Percentiles rank a stretch among this genome's conserved stretches.
These are phyloP conservation scores for Triangularia verruculosa DNA, from an alignment of 2,329 filamentous ascomycete species.

Conservation along the genomic window DNA sequence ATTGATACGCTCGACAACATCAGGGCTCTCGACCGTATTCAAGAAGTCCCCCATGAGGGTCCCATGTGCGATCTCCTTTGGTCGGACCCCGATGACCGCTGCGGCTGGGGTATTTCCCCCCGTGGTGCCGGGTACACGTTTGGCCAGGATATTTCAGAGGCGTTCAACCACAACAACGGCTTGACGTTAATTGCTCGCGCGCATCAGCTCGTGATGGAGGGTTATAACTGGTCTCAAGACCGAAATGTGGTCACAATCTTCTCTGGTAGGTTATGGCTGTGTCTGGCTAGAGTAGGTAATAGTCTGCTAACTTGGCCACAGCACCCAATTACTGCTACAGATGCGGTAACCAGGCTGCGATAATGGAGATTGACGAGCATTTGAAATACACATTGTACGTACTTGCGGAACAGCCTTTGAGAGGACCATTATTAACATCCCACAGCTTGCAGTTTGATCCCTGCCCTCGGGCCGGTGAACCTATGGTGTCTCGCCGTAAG, in stretches of 20 bases:
- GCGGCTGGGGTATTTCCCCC: conserved; percentile 93
- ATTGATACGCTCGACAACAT: conserved; percentile 97
- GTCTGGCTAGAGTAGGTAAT: background rate
- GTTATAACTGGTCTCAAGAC: conserved; percentile 99
- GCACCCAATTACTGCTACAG: conserved; percentile 96
- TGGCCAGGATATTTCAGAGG: conserved; percentile 95
- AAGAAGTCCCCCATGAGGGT: conserved; percentile 97
- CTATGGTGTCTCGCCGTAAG: conserved; percentile 93
- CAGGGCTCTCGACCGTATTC: conserved; percentile 88
- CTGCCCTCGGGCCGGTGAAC: conserved; percentile 93
- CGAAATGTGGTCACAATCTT: conserved; percentile 98
- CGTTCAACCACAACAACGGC: conserved; percentile 99
- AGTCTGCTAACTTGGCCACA: conserved; percentile 36
- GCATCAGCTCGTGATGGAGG: conserved; percentile 98
- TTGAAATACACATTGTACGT: conserved; percentile 99
- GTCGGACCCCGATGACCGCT: conserved; percentile 96
- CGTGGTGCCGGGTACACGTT: conserved; percentile 94
- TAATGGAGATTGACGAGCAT: conserved; percentile 99
- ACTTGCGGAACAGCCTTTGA: background rate
- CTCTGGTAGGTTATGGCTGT: conserved; percentile 60
- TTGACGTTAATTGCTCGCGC: conserved; percentile 92
- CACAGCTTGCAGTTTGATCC: conserved; percentile 96
- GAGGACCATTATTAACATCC: conserved; percentile 9
- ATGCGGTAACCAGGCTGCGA: conserved; percentile 98
- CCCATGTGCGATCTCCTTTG: conserved; percentile 98